Evolutionary conservation across 345 rosid genomes (phyloP).

Genomic region (Boechera stricta): DNA sequence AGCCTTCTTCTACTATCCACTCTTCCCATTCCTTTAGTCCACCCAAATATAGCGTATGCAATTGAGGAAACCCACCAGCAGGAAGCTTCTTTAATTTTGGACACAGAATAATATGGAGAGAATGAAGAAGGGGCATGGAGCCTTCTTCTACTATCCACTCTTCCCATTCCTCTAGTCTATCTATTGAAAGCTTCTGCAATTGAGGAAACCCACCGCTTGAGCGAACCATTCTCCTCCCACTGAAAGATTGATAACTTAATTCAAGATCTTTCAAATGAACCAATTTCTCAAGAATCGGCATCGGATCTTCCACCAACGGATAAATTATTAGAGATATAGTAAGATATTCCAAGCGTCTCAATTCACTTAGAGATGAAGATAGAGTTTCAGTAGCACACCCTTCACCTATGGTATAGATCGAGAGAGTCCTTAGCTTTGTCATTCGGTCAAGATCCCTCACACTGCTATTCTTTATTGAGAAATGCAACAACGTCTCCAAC

Average conservation of each 20-base stretch:
- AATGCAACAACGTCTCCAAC: background rate
- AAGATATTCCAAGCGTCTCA: too few relatives aligned
- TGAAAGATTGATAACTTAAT: background rate
- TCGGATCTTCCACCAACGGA: slow-evolving; percentile 47
- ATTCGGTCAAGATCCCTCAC: too few relatives aligned
- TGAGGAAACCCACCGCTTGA: slow-evolving; percentile 25
- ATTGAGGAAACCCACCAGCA: slow-evolving; percentile 14
- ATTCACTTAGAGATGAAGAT: too few relatives aligned
- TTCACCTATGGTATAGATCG: fast-evolving
- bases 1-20: slow-evolving; percentile 33
- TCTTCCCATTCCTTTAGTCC: background rate
- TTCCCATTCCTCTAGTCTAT: fast-evolving
- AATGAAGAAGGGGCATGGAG: slow-evolving; percentile 43
- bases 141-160: slow-evolving; percentile 39
- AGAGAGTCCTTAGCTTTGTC: too few relatives aligned
- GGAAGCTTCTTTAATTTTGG: too few relatives aligned
- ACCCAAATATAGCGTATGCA: background rate
- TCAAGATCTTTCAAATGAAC: slow-evolving; percentile 27
- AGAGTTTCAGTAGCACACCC: too few relatives aligned
- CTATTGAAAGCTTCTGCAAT: background rate
- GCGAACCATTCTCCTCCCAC: slow-evolving; percentile 41
- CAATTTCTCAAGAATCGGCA: slow-evolving; percentile 51
- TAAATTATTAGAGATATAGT: too few relatives aligned
- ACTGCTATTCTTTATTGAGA: background rate
- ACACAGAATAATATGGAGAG: too few relatives aligned